Percentiles rank a stretch among this genome's conserved stretches.
Conservation (phyloP, 2,329 filamentous ascomycete genomes). For the Phyllosticta citriasiana region DNA sequence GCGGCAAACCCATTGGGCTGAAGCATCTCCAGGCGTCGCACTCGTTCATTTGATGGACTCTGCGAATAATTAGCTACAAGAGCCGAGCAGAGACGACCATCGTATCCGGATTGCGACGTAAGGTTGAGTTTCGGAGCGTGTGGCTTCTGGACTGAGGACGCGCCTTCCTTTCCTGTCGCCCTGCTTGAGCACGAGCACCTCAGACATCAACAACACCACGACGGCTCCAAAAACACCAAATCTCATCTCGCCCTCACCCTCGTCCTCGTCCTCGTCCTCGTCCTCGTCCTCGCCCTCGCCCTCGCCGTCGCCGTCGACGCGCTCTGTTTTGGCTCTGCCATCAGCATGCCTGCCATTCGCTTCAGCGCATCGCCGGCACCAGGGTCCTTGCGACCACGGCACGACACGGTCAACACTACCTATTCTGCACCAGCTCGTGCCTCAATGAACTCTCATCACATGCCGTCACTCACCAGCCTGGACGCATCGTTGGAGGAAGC, state of each 20-base stretch:
- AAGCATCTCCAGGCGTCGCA: background rate
- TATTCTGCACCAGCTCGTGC: background rate
- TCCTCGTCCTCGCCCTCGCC: too few species aligned
- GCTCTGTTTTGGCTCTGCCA: background rate
- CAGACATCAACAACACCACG: background rate
- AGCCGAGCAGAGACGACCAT: background rate
- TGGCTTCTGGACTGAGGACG: background rate
- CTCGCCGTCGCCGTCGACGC: too few species aligned
- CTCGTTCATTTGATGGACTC: background rate
- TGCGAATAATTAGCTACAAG: background rate
- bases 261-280: background rate
- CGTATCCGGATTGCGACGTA: background rate
- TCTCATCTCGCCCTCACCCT: background rate
- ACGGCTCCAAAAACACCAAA: background rate
- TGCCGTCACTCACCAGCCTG: background rate
- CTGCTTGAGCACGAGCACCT: background rate
- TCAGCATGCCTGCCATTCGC: constrained; percentile 4
- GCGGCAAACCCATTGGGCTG: background rate
- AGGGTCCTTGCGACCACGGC: background rate
- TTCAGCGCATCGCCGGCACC: constrained; percentile 5
- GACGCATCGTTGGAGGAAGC: background rate
- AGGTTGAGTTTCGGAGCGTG: background rate
- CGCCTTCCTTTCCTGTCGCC: background rate
- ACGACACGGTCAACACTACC: background rate
- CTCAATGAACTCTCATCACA: background rate